Conservation (phyloP, 73 alveolate species). For the Paramecium tetraurelia region DNA sequence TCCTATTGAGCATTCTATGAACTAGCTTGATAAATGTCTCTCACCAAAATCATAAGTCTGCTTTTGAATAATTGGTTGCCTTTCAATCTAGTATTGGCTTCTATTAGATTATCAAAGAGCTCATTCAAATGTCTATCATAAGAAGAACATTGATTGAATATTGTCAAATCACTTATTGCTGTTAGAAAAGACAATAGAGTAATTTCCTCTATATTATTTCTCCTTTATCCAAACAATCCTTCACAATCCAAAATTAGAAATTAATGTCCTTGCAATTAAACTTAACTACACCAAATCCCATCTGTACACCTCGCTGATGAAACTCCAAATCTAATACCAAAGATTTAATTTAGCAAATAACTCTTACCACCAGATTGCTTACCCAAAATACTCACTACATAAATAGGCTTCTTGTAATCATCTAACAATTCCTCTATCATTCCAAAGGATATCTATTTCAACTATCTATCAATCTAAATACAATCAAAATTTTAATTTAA, state of each 20-base stretch:
- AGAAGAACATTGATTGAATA: slow-evolving; percentile 60
- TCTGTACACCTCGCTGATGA: slow-evolving; percentile 75
- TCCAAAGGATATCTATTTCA: neutral
- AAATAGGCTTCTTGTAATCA: neutral
- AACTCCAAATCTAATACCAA: slow-evolving; percentile 70
- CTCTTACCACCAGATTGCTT: slow-evolving; percentile 67
- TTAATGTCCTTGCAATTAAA: neutral
- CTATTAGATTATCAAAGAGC: neutral
- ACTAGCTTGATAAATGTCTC: neutral
- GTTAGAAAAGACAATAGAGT: neutral
- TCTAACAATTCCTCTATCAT: neutral
- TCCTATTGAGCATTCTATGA: neutral
- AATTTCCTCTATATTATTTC: slow-evolving; percentile 20
- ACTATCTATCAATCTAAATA: neutral
- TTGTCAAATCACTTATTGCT: slow-evolving; percentile 38
- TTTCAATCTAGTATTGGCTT: neutral
- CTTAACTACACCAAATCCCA: slow-evolving; percentile 66
- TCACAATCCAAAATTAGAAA: slow-evolving; percentile 36
- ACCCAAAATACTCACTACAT: slow-evolving; percentile 62
- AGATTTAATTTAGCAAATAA: slow-evolving; percentile 61
- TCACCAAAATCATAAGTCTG: neutral
- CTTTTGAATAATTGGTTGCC: slow-evolving; percentile 23
- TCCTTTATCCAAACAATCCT: slow-evolving; percentile 38
- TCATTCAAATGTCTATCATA: slow-evolving; percentile 16
- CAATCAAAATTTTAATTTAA: neutral